Evolutionary conservation across 176 grass and related monocot species (phyloP), one percentile per base, ranked within the genome.

Genomic region (Ensete glaucum): DNA sequence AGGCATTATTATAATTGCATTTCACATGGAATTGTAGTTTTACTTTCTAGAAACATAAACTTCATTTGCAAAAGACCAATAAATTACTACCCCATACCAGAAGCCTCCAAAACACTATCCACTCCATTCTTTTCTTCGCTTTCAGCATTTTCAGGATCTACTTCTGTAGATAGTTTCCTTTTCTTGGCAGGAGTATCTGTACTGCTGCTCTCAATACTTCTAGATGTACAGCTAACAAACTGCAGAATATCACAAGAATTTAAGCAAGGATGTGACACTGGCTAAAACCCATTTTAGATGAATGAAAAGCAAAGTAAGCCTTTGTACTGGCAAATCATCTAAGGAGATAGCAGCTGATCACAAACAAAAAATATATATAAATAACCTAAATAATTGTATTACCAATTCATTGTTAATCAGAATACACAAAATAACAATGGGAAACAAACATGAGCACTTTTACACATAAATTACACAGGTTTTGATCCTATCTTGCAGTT

Each of bases 151-250:
- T 79, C 50, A 24, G 66, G 48, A 67, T 82, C 76, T 74, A 69
- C 52, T 62, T 76, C 67, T 7, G 78, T 72, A 79, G 73, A 84
- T 77, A 98, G 5, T 98, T 91, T 98, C 79, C 82, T 93, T 86
- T 91, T 94, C 88, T 91, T 93, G 52, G 77, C 23, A 78, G 53
- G 52, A 81, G 66, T 50, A 64, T 77, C 52, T 76, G 25, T 25
- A 81, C 79, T 78, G 79, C 77, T 85, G 54, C 80, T 66, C 76
- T 23, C 64, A 72, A 34, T 80, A 14, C 76, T 76, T 16, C 73
- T 74, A 78, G 58, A 81, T 72, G 73, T 52, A 76, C 73, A 50
- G 43, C 76, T 56, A 69, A 89, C 80, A 67, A 84, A 91, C 95
- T 98, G 88, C 76, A 82, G 3, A 69, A 85, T 5, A 52, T 9